Base-by-base conservation (phyloP, 768 basidiomycete genomes). In the Trametes maxima region DNA sequence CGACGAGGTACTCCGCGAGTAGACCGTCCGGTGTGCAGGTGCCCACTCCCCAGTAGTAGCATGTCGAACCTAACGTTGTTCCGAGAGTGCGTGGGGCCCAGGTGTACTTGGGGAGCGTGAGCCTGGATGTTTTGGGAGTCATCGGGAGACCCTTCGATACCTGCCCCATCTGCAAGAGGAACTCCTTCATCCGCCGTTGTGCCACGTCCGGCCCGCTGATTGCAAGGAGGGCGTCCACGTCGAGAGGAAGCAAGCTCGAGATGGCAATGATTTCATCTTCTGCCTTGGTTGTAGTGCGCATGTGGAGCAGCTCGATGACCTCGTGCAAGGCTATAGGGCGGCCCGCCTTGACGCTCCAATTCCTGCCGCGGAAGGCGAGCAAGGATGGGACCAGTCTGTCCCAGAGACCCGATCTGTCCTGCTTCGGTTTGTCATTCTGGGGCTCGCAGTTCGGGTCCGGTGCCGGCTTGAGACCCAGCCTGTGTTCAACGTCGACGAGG, bases 191-290 rank as follows among this genome's bases (percentile, higher is more conserved):
- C 13, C 62, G 57, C 36, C 40, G 44, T 33, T 59, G 37, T 16
- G 57, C 59, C 6, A 36, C 37, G 39, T 60, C 46, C 13, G 52
- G 45, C 3, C 52, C 54, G 6, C 19, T n/a, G 33, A 47, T 33
- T 22, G 48, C 24, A 28, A 63, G 54, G 3, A 63, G 46, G 2
- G 25, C 36, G 17, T 50, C 56, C 13, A 45, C 12, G 8, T 36
- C 39, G 28, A 59, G 11, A 3, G 46, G 47, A 13, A 33, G 28
- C 28, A 33, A 33, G 22, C 57, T 56, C 16, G 52, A 40, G 33
- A 64, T 55, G 1, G 62, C 52, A n/a, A 64, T 35, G 22, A 48
- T 35, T 48, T 64, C 62, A 47, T 64, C 28, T 8, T 33, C 28
- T 33, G 45, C 24, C 19, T 64, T 59, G 2, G 50, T 59, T n/a